Evolutionary conservation across 495 filamentous ascomycete genomes (phyloP).

Genomic region (Aspergillus cavernicola): DNA sequence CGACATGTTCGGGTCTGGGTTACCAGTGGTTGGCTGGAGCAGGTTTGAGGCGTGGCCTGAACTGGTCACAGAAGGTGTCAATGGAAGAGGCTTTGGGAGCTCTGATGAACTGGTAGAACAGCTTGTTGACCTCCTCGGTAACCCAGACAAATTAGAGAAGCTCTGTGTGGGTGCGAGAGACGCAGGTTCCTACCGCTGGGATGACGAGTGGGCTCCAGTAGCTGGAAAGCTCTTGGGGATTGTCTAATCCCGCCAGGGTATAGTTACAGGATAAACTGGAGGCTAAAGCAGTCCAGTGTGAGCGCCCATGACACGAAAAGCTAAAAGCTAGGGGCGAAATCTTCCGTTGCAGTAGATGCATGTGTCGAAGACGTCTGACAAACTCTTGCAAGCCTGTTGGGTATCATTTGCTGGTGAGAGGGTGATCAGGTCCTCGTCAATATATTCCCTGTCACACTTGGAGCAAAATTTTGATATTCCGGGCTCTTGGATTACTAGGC

Average conservation of each 20-base stretch:
- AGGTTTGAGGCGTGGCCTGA: conserved; percentile 83
- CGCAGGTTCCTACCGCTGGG: conserved; percentile 80
- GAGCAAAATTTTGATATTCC: conserved; percentile 53
- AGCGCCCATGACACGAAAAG: no score
- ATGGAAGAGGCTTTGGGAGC: conserved; percentile 76
- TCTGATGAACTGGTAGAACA: conserved; percentile 55
- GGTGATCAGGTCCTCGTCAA: conserved; percentile 42
- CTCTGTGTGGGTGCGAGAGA: conserved; percentile 69
- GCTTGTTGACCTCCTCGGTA: conserved; percentile 59
- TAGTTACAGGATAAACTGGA: neutral
- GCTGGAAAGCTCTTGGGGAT: conserved; percentile 69
- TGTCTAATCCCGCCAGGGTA: conserved; percentile 8
- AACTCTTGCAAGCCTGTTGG: conserved; percentile 17
- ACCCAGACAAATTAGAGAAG: conserved; percentile 48
- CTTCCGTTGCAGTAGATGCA: conserved; percentile 55
- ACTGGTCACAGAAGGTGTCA: conserved; percentile 78
- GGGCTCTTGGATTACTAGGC: conserved; percentile 53
- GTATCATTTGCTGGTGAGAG: conserved; percentile 15
- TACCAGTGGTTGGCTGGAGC: conserved; percentile 85
- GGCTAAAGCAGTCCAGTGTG: neutral
- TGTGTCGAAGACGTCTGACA: conserved; percentile 48
- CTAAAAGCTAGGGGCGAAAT: conserved; percentile 28
- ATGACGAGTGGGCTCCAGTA: conserved; percentile 87
- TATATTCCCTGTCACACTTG: conserved; percentile 43
- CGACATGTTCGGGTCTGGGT: conserved; percentile 92